These are phyloP conservation scores for Colletotrichum scovillei DNA, from an alignment of 2,329 filamentous ascomycete genomes.

Conservation along the genomic window DNA sequence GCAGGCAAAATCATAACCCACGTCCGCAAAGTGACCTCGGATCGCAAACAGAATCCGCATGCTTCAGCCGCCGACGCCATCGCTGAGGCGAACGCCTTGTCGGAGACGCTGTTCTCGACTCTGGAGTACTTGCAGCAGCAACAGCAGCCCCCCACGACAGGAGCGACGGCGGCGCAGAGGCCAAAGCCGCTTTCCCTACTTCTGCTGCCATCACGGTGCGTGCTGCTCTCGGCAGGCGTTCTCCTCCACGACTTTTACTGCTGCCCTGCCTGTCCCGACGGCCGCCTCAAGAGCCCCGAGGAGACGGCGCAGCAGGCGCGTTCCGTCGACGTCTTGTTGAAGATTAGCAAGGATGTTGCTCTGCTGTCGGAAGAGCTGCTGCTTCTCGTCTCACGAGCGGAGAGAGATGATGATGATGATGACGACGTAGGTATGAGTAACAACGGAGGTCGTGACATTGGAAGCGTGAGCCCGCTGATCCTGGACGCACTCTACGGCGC, in stretches of 20 bases:
- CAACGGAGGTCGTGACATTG: conserved; percentile 26
- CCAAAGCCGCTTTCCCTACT: neutral
- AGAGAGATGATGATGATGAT: neutral
- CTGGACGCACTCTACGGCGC: conserved; percentile 52
- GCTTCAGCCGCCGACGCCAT: conserved; percentile 4
- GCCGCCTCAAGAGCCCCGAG: conserved; percentile 37
- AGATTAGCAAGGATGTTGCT: conserved; percentile 42
- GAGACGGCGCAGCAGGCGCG: conserved; percentile 46
- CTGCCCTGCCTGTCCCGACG: conserved; percentile 42
- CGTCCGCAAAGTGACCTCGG: conserved; percentile 38
- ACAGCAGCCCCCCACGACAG: neutral
- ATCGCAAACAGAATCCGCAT: conserved; percentile 16
- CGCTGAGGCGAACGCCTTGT: neutral
- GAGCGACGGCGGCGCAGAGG: neutral
- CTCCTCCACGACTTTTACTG: conserved; percentile 51
- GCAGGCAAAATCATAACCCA: conserved; percentile 48
- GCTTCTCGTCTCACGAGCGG: conserved; percentile 35
- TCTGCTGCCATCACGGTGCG: conserved; percentile 36
- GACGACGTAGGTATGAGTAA: conserved; percentile 39
- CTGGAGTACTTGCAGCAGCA: neutral
- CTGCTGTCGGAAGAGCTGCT: conserved; percentile 43
- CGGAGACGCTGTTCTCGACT: neutral
- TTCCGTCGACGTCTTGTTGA: conserved; percentile 46
- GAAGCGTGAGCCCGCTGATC: conserved; percentile 47
- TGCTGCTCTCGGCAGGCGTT: conserved; percentile 38